Evolutionary conservation across 2,329 filamentous ascomycete species (phyloP), one percentile per base, ranked within the genome.

Genomic region (Spiromastix sp.): DNA sequence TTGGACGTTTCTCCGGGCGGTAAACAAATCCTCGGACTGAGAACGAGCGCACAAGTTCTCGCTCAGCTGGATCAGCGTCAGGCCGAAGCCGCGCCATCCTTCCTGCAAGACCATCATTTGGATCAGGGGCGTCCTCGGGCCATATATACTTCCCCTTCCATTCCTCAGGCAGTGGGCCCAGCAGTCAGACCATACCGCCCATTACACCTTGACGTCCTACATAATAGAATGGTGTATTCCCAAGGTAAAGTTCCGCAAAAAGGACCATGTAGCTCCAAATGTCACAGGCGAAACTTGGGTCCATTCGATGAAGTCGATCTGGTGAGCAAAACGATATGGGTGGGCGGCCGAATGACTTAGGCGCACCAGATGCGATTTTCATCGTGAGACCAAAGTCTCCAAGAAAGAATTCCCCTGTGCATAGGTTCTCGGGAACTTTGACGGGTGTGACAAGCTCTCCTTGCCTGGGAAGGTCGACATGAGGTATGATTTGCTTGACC

Each of bases 221-320:
- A n/a, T n/a, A n/a, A n/a, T n/a, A n/a, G n/a, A n/a, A n/a, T n/a
- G n/a, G n/a, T n/a, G n/a, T n/a, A n/a, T n/a, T n/a, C n/a, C 34
- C 31, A 39, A 48, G 39, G 18, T 51, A 54, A 30, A 56, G 46
- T n/a, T 38, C 32, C 15, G 42, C 30, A 30, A 56, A 54, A 16
- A 54, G 21, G 35, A 46, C 17, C 49, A 54, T 54, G 19, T 52
- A 54, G 48, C 45, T n/a, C n/a, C n/a, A n/a, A n/a, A n/a, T n/a
- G n/a, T n/a, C n/a, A n/a, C n/a, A n/a, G n/a, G n/a, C n/a, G 33
- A 40, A 39, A 30, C 45, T 54, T 38, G 50, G 42, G 6, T 40
- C 40, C 41, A 44, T 28, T 9, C 37, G 11, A 48, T 50, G 45
- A 33, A 55, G 39, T 24, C 49, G 48, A 30, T 51, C 49, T 35